Evolutionary conservation across 2,329 filamentous ascomycete species (phyloP).

Genomic region (Magnaporthiopsis rhizophila): DNA sequence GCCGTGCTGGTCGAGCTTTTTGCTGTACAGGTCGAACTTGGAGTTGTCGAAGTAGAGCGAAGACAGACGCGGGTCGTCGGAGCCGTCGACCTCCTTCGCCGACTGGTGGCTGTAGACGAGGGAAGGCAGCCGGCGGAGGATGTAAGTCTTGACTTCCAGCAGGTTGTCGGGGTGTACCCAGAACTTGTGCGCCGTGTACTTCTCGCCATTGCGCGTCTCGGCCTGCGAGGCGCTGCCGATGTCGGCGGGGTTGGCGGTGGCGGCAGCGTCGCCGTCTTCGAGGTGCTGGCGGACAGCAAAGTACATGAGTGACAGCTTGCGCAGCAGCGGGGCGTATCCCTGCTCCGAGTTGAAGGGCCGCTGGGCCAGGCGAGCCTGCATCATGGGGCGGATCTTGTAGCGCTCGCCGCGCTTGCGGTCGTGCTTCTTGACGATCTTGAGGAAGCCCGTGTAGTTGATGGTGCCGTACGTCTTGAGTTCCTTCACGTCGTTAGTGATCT

Average conservation of each 20-base stretch:
- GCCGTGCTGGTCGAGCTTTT: slow-evolving; percentile 69
- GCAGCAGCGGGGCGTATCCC: slow-evolving; percentile 82
- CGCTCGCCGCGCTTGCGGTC: slow-evolving; percentile 81
- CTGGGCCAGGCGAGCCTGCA: slow-evolving; percentile 82
- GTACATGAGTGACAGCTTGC: slow-evolving; percentile 90
- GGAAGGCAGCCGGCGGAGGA: slow-evolving; percentile 81
- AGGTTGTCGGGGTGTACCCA: slow-evolving; percentile 96
- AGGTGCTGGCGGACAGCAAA: slow-evolving; percentile 84
- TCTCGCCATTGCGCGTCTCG: slow-evolving; percentile 57
- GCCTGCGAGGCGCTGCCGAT: slow-evolving; percentile 25
- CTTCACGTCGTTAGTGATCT: slow-evolving; percentile 82
- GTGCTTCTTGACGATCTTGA: slow-evolving; percentile 99
- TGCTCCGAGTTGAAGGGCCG: slow-evolving; percentile 88
- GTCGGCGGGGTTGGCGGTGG: slow-evolving; percentile 11
- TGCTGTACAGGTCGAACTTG: slow-evolving; percentile 76
- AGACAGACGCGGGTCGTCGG: slow-evolving; percentile 82
- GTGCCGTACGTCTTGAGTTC: slow-evolving; percentile 92
- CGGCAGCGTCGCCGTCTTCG: slow-evolving; percentile 34
- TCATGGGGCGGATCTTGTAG: slow-evolving; percentile 84
- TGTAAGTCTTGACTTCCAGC: slow-evolving; percentile 92
- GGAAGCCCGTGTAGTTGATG: slow-evolving; percentile 94
- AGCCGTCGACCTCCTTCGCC: slow-evolving; percentile 72
- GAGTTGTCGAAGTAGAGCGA: slow-evolving; percentile 93
- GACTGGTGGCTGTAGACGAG: slow-evolving; percentile 88
- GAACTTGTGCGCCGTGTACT: slow-evolving; percentile 84